Evolutionary conservation across 208 protist genomes (phyloP).

Genomic region (Leptomonas seymouri): DNA sequence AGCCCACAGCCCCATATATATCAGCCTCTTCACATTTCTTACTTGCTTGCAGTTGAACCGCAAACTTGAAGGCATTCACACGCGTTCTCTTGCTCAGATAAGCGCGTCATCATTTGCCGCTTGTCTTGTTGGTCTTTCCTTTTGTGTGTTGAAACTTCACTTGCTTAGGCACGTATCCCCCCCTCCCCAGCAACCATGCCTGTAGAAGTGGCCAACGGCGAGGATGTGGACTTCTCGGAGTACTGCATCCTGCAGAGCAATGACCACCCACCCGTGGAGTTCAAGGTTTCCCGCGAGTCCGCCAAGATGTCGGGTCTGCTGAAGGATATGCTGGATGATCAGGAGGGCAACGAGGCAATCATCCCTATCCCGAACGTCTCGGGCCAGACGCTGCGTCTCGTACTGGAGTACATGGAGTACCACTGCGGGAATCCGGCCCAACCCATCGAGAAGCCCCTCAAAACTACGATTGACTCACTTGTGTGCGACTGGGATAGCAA

Average conservation of each 20-base stretch:
- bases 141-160: background rate
- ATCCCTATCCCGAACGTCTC: constrained; percentile 94
- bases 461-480: constrained; percentile 85
- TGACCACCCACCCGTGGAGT: constrained; percentile 80
- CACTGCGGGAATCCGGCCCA: constrained; percentile 84
- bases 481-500: constrained; percentile 89
- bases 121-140: constrained; percentile 15
- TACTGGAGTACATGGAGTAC: constrained; percentile 95
- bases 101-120: background rate
- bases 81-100: background rate
- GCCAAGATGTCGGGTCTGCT: constrained; percentile 88
- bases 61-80: background rate
- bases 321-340: constrained; percentile 93
- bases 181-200: constrained; percentile 40
- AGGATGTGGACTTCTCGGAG: constrained; percentile 82
- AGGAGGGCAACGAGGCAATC: constrained; percentile 70
- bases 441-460: constrained; percentile 88
- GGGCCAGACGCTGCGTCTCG: constrained; percentile 82
- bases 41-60: too few species aligned
- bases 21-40: too few species aligned
- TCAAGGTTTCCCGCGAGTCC: constrained; percentile 84
- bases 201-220: constrained; percentile 48
- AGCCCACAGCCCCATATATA: too few species aligned
- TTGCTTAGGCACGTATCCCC: background rate
- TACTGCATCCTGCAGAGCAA: constrained; percentile 90